Base-by-base conservation (phyloP, 768 basidiomycete species). In the Gelatoporia subvermispora region DNA sequence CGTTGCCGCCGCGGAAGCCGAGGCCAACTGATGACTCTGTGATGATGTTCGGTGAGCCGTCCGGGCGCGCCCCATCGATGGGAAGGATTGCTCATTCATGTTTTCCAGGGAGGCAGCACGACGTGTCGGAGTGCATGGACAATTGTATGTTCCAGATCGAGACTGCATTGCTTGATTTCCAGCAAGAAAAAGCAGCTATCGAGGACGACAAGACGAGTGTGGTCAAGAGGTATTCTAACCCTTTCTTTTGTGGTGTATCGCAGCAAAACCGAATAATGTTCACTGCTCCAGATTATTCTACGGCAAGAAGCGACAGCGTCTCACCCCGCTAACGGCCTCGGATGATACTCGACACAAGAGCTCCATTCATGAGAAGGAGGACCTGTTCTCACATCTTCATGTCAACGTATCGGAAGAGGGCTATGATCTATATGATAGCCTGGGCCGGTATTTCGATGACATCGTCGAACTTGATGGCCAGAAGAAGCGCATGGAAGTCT, bases 61-160 rank as follows among this genome's bases (percentile, higher is more conserved):
- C 34, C 31, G 36, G 2, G 8, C 28, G 10, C 42, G n/a, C 34
- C n/a, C n/a, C n/a, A n/a, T n/a, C n/a, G 45, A 18, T 41, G 28
- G 28, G 28, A 42, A 41, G 52, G n/a, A 61, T 36, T 23, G 41
- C 51, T 49, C 8, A 45, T 15, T 21, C 10, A 8, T 17, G n/a
- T 9, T 2, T 8, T 31, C 35, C 49, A 92, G 93, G 95, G 4
- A 86, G 88, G 58, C 96, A 99, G 60, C 95, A 99, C 60, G 96
- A 99, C 64, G 94, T 98, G 11, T 86, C 95, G 0, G 96, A 99
- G 68, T 97, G 95, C 68, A 92, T 98, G 87, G 95, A 98, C 67
- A 98, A 98, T 60, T 94, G 94, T 71, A 88, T 99, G 76, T 96
- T 96, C 70, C 96, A 98, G 67, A 93, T 98, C 43, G 96, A 99